These are phyloP conservation scores for Trichoderma guizhouense DNA, from an alignment of 2,329 filamentous ascomycete species.

Conservation along the genomic window DNA sequence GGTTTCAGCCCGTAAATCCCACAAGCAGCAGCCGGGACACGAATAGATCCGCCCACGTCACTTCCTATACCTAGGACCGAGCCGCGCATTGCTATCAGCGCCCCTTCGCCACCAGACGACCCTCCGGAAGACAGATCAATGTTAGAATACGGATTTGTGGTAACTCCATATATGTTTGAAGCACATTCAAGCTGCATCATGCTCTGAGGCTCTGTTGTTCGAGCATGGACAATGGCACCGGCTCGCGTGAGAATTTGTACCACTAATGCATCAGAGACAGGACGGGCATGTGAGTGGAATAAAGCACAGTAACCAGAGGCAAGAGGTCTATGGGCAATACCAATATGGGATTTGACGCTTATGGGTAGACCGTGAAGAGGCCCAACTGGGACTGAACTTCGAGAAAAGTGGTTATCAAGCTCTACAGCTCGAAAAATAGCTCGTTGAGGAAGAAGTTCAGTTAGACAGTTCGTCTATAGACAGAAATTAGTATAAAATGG, in stretches of 20 bases:
- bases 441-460: not conserved
- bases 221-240: not conserved
- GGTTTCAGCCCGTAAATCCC: not conserved
- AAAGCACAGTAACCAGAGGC: not conserved
- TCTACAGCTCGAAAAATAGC: not conserved
- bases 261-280: not conserved
- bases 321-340: not conserved
- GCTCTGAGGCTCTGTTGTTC: not conserved
- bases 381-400: not conserved
- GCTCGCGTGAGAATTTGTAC: not conserved
- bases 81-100: not conserved
- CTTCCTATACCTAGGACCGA: not conserved
- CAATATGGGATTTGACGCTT: not conserved
- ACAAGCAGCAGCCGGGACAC: not conserved
- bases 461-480: not conserved
- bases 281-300: not conserved
- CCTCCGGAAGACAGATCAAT: not conserved
- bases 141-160: not conserved
- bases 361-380: not conserved
- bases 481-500: rapidly evolving
- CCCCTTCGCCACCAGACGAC: not conserved
- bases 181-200: slow-evolving; percentile 1
- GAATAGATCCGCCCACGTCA: not conserved
- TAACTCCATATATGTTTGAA: not conserved
- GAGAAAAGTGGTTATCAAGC: not conserved